Base-by-base conservation (phyloP, 495 filamentous ascomycete species). In the Penicillium verhagenii region DNA sequence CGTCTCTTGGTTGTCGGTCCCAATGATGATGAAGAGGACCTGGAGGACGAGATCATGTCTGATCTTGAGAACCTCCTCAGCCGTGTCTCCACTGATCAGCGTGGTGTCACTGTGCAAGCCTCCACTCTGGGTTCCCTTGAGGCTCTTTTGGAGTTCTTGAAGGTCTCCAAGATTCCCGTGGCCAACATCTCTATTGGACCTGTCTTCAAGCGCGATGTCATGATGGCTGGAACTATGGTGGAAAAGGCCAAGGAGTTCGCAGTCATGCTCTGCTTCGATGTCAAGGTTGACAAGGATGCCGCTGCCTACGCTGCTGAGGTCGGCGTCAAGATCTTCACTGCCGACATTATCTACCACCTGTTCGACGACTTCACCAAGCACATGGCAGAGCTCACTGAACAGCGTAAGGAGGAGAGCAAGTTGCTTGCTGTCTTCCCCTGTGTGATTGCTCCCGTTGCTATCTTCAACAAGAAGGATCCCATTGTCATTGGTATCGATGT, bases 231-330 rank as follows among this genome's bases (percentile, higher is more conserved):
- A 60, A 89, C 87, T 50, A 99, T 99, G 95, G 76, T 97, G 54
- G 95, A 99, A 77, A 97, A 97, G 73, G 83, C 86, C 40, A 91
- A 90, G 62, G 94, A 99, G 69, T 95, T 86, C 56, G 95, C 95
- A 21, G 91, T 97, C 69, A 99, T 99, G 95, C 86, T 99, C 18
- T 97, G 95, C 70, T 99, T 99, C 79, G 95, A 99, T 67, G 95
- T 99, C 70, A 96, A 96, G 77, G 89, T 99, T 20, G 95, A 99
- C 72, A 97, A 96, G 72, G 95, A 99, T 64, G 95, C 95, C 1
- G 82, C 86, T 61, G 80, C 80, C 13, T 96, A 97, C 61, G 95
- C 95, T 37, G 89, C 96, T 9, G 92, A 97, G 50, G 84, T 96
- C 35, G 93, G 93, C 26, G 89, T 99, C 69, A 99, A 96, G 81